Percentiles rank a stretch among this genome's conserved stretches.
Conservation (phyloP, 2,329 filamentous ascomycete genomes). For the Xylaria sp. region DNA sequence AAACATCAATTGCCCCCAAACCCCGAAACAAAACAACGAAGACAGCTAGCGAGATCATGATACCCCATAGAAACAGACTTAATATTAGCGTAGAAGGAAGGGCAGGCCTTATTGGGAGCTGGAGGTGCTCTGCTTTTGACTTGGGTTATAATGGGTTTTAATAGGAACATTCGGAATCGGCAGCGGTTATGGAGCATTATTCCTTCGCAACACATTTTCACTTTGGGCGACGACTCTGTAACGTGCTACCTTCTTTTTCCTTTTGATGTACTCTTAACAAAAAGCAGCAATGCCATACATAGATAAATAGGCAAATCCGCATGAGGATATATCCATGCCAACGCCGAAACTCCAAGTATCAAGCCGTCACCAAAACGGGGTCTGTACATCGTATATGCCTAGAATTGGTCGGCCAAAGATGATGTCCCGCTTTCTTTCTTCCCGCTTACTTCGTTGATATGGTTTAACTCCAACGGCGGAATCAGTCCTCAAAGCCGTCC, state of each 20-base stretch:
- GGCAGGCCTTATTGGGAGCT: not conserved
- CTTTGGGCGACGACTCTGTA: constrained; percentile 11
- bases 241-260: constrained; percentile 10
- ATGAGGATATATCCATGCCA: constrained; percentile 41
- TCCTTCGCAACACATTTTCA: constrained; percentile 11
- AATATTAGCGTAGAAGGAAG: constrained; percentile 2
- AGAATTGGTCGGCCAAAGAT: too few species aligned
- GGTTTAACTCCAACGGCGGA: not conserved
- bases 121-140: constrained; percentile 6
- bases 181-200: constrained; percentile 5
- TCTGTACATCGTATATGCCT: too few species aligned
- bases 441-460: not conserved
- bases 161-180: constrained; percentile 7
- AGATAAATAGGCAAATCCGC: constrained; percentile 32
- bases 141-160: constrained; percentile 16
- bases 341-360: constrained; percentile 36
- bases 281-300: constrained; percentile 29
- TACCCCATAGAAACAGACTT: constrained; percentile 35
- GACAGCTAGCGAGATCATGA: constrained; percentile 29
- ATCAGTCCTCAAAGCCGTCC: constrained; percentile 75
- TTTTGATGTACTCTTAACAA: constrained; percentile 11
- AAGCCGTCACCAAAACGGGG: constrained; percentile 3
- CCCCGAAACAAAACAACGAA: not conserved
- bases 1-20: not conserved
- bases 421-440: not conserved